A percentile compares a stretch with the other conserved stretches of the same genome.
Conservation (phyloP, 2,329 filamentous ascomycete genomes). For the Clarireedia hainanense region DNA sequence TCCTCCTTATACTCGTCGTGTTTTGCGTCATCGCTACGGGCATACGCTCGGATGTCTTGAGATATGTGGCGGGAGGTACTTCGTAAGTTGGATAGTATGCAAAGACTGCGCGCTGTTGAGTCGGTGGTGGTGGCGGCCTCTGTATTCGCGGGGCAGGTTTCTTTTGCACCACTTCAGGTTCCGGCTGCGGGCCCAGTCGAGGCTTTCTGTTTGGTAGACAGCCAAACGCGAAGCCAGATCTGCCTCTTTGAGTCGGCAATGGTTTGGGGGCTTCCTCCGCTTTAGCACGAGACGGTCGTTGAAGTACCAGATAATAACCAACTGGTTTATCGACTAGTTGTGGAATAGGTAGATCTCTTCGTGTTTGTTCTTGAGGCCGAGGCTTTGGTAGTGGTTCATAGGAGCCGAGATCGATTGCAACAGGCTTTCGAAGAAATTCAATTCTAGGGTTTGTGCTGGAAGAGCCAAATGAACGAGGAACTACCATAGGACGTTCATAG, state of each 20-base stretch:
- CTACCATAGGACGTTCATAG: neutral
- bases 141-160: neutral
- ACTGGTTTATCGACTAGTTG: neutral
- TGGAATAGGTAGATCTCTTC: neutral
- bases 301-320: neutral
- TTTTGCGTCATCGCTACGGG: neutral
- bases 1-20: neutral
- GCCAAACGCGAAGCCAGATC: neutral
- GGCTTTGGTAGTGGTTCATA: neutral
- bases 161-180: neutral
- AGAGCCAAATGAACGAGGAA: neutral
- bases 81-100: neutral
- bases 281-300: neutral
- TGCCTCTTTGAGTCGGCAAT: neutral
- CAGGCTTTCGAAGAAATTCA: neutral
- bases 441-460: neutral
- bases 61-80: neutral
- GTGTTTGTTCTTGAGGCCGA: neutral
- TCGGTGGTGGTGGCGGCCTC: too few relatives aligned
- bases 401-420: neutral
- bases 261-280: neutral
- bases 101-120: neutral
- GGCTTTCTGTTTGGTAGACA: constrained; percentile 1
- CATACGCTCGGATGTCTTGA: neutral
- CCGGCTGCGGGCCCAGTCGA: neutral